These are phyloP conservation scores for Alternaria triticina DNA, from an alignment of 2,329 filamentous ascomycete species.

Conservation along the genomic window DNA sequence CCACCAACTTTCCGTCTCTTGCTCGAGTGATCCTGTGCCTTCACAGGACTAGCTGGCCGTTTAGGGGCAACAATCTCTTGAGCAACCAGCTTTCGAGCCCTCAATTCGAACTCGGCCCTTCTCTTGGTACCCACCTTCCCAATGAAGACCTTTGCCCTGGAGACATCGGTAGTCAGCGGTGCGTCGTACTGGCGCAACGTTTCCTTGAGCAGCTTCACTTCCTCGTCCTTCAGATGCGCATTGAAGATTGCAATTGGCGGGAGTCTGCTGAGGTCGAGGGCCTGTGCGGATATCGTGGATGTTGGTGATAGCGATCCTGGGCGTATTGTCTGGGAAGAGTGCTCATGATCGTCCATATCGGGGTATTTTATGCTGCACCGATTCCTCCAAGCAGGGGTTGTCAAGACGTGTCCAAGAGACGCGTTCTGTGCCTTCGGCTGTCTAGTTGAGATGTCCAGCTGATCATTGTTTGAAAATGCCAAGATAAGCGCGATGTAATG, in stretches of 20 bases:
- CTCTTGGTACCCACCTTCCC: conserved; percentile 73
- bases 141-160: conserved; percentile 75
- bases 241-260: conserved; percentile 77
- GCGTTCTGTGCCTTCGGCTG: conserved; percentile 22
- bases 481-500: conserved; percentile 7
- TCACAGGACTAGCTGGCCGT: conserved; percentile 19
- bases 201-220: conserved; percentile 69
- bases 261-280: conserved; percentile 51
- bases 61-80: conserved; percentile 53
- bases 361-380: conserved; percentile 23
- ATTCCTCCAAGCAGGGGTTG: conserved; percentile 36
- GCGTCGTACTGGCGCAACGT: conserved; percentile 62
- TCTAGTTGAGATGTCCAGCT: conserved; percentile 9
- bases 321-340: conserved; percentile 27
- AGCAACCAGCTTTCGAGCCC: conserved; percentile 67
- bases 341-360: conserved; percentile 27
- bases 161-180: conserved; percentile 72
- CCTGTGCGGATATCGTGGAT: conserved; percentile 20
- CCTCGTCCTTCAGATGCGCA: conserved; percentile 69
- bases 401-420: conserved; percentile 36
- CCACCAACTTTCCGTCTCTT: conserved; percentile 27
- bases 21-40: conserved; percentile 12
- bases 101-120: conserved; percentile 79
- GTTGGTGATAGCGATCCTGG: conserved; percentile 23
- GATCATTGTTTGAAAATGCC: conserved; percentile 27